These are phyloP conservation scores for Paraphoma chrysanthemicola DNA, from an alignment of 2,329 filamentous ascomycete genomes.

Conservation along the genomic window DNA sequence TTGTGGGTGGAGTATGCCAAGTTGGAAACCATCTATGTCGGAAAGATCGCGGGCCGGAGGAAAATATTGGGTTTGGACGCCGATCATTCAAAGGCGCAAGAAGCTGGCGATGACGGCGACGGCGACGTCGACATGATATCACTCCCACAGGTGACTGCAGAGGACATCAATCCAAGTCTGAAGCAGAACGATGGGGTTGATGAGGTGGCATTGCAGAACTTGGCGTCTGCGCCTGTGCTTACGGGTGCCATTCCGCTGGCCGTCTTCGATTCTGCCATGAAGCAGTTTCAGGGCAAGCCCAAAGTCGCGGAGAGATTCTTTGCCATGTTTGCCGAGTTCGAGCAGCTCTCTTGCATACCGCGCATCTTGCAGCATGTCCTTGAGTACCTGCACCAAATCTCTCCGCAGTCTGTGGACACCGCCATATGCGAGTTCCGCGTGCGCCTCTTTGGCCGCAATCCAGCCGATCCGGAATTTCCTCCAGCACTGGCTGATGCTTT, in stretches of 20 bases:
- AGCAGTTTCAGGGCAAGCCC: slow-evolving; percentile 73
- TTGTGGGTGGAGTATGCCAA: slow-evolving; percentile 92
- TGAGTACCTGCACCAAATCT: slow-evolving; percentile 65
- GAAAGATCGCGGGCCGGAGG: slow-evolving; percentile 77
- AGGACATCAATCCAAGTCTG: slow-evolving; percentile 65
- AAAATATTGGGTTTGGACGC: slow-evolving; percentile 69
- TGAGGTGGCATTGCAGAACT: slow-evolving; percentile 66
- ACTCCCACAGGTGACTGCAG: slow-evolving; percentile 65
- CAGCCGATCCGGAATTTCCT: slow-evolving; percentile 74
- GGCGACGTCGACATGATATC: slow-evolving; percentile 60
- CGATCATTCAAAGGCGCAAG: slow-evolving; percentile 51
- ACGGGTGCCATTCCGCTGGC: slow-evolving; percentile 93
- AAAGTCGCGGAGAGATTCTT: slow-evolving; percentile 79
- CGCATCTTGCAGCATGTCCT: slow-evolving; percentile 78
- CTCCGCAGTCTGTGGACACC: slow-evolving; percentile 63
- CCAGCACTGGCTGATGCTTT: slow-evolving; percentile 72
- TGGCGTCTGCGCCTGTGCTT: slow-evolving; percentile 77
- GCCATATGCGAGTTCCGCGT: slow-evolving; percentile 75
- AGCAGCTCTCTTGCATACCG: slow-evolving; percentile 67
- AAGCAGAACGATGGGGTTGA: slow-evolving; percentile 57
- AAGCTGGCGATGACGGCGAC: slow-evolving; percentile 54
- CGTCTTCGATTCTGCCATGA: slow-evolving; percentile 86
- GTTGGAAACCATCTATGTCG: slow-evolving; percentile 91
- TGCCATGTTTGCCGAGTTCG: slow-evolving; percentile 76
- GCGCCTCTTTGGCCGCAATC: slow-evolving; percentile 70